phyloP scores from a whole-genome alignment of 768 basidiomycete species.

The Mycena crocata region DNA sequence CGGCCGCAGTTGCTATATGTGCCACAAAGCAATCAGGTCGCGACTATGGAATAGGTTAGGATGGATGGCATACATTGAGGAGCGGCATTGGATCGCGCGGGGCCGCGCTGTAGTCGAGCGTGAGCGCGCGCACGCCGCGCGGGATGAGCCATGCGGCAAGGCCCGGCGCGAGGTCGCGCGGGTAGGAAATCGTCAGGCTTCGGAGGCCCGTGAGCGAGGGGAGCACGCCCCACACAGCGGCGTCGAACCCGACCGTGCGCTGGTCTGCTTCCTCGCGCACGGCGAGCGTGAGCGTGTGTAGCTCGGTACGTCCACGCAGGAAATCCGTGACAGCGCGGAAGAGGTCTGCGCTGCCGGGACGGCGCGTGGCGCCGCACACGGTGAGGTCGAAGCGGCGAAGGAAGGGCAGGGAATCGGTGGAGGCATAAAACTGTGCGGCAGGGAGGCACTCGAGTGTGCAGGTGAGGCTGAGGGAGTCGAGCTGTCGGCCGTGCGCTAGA shows the following conservation, averaged over 20 bases:
- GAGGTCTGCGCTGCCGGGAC: slow-evolving; percentile 66
- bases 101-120: slow-evolving; percentile 52
- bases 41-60: background rate
- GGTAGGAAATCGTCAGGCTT: slow-evolving; percentile 71
- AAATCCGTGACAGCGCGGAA: slow-evolving; percentile 79
- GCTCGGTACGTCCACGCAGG: slow-evolving; percentile 62
- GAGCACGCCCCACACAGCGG: slow-evolving; percentile 77
- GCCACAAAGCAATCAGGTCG: slow-evolving; percentile 13
- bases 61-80: slow-evolving; percentile 49
- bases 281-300: slow-evolving; percentile 66
- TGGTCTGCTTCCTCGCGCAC: slow-evolving; percentile 58
- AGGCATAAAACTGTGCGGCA: slow-evolving; percentile 62
- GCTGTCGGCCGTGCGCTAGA: slow-evolving; percentile 68
- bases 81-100: slow-evolving; percentile 57
- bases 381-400: slow-evolving; percentile 73
- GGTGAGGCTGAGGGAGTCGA: slow-evolving; percentile 69
- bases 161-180: slow-evolving; percentile 69
- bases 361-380: slow-evolving; percentile 55
- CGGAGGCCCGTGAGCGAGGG: slow-evolving; percentile 65
- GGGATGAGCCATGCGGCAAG: slow-evolving; percentile 79
- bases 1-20: slow-evolving; percentile 64
- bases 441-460: slow-evolving; percentile 64
- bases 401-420: slow-evolving; percentile 63
- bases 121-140: slow-evolving; percentile 59
- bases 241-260: slow-evolving; percentile 71